Conservation (phyloP, 1,284 basidiomycete species). For the Xerocomus amazonicus region DNA sequence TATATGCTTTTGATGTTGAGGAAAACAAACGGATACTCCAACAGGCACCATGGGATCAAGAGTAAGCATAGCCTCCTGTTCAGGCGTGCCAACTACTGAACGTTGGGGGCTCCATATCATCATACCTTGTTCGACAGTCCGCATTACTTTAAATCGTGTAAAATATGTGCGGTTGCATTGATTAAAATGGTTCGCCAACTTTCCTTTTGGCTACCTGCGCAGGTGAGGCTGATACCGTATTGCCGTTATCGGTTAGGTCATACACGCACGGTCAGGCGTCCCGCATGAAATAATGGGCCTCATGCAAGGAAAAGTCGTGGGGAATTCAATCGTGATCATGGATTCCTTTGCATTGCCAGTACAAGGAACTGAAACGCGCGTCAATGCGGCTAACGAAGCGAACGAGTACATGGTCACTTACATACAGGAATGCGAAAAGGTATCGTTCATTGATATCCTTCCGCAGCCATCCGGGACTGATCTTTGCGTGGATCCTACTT, state of each 20-base stretch:
- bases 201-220: background rate
- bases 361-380: conserved; percentile 98
- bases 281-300: conserved; percentile 99
- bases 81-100: background rate
- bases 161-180: conserved; percentile 91
- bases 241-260: conserved; percentile 59
- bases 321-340: conserved; percentile 84
- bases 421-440: conserved; percentile 74
- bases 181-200: conserved; percentile 87
- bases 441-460: conserved; percentile 31
- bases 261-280: conserved; percentile 96
- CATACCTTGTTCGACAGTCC: no score
- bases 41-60: conserved; percentile 81
- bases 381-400: conserved; percentile 94
- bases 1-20: conserved; percentile 76
- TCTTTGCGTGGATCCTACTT: background rate
- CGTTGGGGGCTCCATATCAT: no score
- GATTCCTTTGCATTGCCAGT: conserved; percentile 97
- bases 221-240: background rate
- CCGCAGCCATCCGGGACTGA: background rate
- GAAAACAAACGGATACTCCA: conserved; percentile 70
- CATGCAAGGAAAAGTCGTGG: conserved; percentile 96
- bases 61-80: conserved; percentile 50
- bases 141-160: conserved; percentile 91
- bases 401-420: conserved; percentile 99